These are phyloP conservation scores for Trichosporon ovoides DNA, from an alignment of 1,284 basidiomycete species.

Conservation along the genomic window DNA sequence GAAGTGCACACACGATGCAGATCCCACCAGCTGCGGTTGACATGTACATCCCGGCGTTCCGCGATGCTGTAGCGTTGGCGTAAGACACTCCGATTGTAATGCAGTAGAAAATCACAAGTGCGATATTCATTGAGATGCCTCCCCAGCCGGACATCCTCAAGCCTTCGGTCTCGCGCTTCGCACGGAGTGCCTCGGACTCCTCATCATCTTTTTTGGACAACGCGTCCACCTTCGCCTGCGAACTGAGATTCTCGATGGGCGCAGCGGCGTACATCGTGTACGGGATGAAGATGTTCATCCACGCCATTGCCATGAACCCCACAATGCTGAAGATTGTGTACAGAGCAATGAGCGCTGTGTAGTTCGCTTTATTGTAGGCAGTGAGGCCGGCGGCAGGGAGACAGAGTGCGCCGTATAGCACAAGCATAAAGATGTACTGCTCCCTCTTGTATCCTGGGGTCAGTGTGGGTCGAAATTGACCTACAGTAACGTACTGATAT, in stretches of 20 bases:
- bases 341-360: slow-evolving; percentile 5
- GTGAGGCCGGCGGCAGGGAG: slow-evolving; percentile 14
- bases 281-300: slow-evolving; percentile 14
- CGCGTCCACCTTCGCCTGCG: not conserved
- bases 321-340: slow-evolving; percentile 12
- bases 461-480: not conserved
- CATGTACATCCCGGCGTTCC: slow-evolving; percentile 13
- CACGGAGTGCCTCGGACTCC: not conserved
- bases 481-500: slow-evolving; percentile 4
- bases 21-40: slow-evolving; percentile 6
- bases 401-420: slow-evolving; percentile 9
- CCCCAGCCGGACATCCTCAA: slow-evolving; percentile 9
- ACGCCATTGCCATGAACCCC: slow-evolving; percentile 10
- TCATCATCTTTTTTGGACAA: not conserved
- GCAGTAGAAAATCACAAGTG: slow-evolving; percentile 7
- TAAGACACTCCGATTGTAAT: slow-evolving; percentile 12
- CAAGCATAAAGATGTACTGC: slow-evolving; percentile 10
- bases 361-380: slow-evolving; percentile 7
- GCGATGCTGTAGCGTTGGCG: not conserved
- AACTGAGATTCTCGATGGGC: slow-evolving; percentile 5
- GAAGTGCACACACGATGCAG: slow-evolving; percentile 6
- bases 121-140: not conserved
- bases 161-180: slow-evolving; percentile 8
- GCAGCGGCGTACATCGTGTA: slow-evolving; percentile 10
- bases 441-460: slow-evolving; percentile 10